These are phyloP conservation scores for Mortierella sp. DNA, from an alignment of 371 early-diverging fungal species.

Conservation along the genomic window DNA sequence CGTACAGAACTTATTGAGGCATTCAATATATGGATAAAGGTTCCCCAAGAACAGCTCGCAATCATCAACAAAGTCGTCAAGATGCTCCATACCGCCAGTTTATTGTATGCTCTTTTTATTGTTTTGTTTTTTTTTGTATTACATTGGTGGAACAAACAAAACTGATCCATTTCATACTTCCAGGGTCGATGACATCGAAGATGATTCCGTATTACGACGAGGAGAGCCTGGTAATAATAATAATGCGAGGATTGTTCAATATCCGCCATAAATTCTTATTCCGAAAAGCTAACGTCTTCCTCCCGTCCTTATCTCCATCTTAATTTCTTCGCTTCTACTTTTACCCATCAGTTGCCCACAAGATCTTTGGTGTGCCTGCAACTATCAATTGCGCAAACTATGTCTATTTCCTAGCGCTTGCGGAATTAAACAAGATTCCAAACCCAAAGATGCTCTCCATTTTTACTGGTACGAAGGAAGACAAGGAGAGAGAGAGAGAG, in stretches of 20 bases:
- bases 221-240: slow-evolving; percentile 79
- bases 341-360: slow-evolving; percentile 82
- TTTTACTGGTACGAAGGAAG: slow-evolving; percentile 70
- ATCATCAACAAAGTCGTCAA: slow-evolving; percentile 86
- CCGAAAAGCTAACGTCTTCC: too few species aligned
- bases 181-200: slow-evolving; percentile 98
- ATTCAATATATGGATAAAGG: slow-evolving; percentile 89
- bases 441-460: slow-evolving; percentile 79
- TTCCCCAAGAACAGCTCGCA: slow-evolving; percentile 61
- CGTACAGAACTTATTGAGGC: slow-evolving; percentile 90
- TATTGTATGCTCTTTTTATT: slow-evolving; percentile 79
- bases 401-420: slow-evolving; percentile 92
- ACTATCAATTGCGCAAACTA: slow-evolving; percentile 97
- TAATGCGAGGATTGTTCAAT: too few species aligned
- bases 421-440: slow-evolving; percentile 78
- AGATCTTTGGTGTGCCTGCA: slow-evolving; percentile 90
- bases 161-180: not conserved
- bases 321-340: not conserved
- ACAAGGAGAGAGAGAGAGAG: too few species aligned
- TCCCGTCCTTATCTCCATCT: not conserved
- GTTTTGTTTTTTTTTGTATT: not conserved
- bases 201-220: slow-evolving; percentile 88
- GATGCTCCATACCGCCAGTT: slow-evolving; percentile 94
- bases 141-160: too few species aligned
- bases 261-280: too few species aligned